phyloP scores from a whole-genome alignment of 768 basidiomycete genomes.

The Leccinum olivaceopallidum region DNA sequence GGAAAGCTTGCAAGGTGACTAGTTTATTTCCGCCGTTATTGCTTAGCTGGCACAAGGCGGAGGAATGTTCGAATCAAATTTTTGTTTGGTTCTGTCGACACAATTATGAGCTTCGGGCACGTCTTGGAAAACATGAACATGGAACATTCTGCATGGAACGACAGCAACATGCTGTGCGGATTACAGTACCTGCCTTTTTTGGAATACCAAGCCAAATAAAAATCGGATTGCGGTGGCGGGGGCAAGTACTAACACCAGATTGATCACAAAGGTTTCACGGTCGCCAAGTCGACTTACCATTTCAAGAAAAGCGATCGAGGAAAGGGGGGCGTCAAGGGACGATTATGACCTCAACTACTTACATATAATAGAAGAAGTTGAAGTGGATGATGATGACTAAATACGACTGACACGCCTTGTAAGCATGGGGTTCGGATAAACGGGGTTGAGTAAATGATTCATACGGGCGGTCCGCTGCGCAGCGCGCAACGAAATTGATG shows the following conservation, averaged over 20 bases:
- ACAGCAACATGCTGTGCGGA: slow-evolving; percentile 16
- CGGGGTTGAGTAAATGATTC: slow-evolving; percentile 5
- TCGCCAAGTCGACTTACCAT: neutral
- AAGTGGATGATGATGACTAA: slow-evolving; percentile 1
- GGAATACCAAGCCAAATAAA: slow-evolving; percentile 4
- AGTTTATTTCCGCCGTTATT: slow-evolving; percentile 13
- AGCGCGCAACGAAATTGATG: neutral
- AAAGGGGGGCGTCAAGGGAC: neutral
- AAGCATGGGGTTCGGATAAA: slow-evolving; percentile 15
- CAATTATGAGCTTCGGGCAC: slow-evolving; percentile 16
- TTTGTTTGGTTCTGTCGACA: slow-evolving; percentile 26
- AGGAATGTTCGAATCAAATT: slow-evolving; percentile 5
- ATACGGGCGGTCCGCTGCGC: neutral
- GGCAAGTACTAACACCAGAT: neutral
- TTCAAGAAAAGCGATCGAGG: neutral
- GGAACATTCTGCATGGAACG: slow-evolving; percentile 31
- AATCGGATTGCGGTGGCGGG: neutral
- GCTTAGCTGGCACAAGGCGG: neutral
- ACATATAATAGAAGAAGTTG: neutral
- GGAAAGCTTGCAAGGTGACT: neutral
- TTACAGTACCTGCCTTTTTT: slow-evolving; percentile 18
- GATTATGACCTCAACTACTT: neutral
- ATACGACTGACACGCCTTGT: slow-evolving; percentile 13
- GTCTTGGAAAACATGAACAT: slow-evolving; percentile 3
- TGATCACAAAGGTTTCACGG: neutral